Percentiles rank a stretch among this genome's conserved stretches.
These are phyloP conservation scores for Senna tora DNA, from an alignment of 306 rosid species.

Conservation along the genomic window DNA sequence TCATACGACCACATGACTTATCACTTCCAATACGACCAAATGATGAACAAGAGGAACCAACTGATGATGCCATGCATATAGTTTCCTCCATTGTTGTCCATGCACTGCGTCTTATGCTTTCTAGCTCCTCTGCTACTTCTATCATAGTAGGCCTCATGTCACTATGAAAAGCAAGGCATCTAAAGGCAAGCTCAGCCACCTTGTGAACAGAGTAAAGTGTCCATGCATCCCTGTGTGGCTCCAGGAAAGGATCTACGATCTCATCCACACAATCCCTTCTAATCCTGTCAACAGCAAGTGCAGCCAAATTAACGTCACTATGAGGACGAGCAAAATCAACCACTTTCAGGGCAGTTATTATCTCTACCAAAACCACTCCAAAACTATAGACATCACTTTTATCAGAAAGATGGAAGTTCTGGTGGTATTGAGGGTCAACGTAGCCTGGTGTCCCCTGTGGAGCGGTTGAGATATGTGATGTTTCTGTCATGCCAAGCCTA, in stretches of 20 bases:
- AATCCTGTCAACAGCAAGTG: conserved; percentile 91
- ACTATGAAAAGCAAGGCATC: conserved; percentile 95
- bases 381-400: conserved; percentile 96
- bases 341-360: conserved; percentile 89
- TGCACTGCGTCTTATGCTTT: conserved; percentile 71
- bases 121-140: conserved; percentile 95
- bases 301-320: conserved; percentile 85
- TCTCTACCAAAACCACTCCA: conserved; percentile 94
- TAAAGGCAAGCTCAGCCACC: conserved; percentile 93
- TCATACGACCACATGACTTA: conserved; percentile 51
- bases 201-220: conserved; percentile 83
- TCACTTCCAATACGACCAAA: conserved; percentile 64
- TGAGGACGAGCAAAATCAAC: conserved; percentile 88
- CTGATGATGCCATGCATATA: conserved; percentile 55
- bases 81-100: conserved; percentile 85
- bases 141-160: conserved; percentile 94
- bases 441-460: conserved; percentile 99
- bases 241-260: conserved; percentile 83
- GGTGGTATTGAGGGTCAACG: conserved; percentile 96
- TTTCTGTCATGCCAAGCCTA: conserved; percentile 82
- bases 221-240: conserved; percentile 95
- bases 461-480: conserved; percentile 94
- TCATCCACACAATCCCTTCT: conserved; percentile 81
- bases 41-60: conserved; percentile 70
- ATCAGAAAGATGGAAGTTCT: conserved; percentile 93